phyloP scores from a whole-genome alignment of 352 stramenopile genomes.

The Globisporangium abappressorium region DNA sequence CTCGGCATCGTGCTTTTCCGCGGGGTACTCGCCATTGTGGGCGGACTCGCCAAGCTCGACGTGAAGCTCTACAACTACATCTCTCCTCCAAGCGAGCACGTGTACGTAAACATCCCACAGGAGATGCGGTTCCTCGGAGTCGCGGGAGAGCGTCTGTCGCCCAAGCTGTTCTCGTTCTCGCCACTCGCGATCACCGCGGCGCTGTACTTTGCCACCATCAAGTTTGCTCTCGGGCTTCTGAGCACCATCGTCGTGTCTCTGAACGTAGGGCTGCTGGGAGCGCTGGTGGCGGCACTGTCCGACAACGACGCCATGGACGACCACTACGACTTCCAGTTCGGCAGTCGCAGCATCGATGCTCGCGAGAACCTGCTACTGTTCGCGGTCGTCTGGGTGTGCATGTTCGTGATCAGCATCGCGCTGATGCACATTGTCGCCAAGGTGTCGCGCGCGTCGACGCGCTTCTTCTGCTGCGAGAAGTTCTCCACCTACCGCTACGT shows the following conservation, averaged over 20 bases:
- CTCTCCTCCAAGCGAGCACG: slow-evolving; percentile 36
- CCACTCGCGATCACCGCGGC: slow-evolving; percentile 52
- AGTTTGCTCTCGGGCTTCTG: slow-evolving; percentile 51
- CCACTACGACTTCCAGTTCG: slow-evolving; percentile 9
- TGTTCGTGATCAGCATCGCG: slow-evolving; percentile 52
- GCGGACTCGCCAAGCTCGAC: slow-evolving; percentile 48
- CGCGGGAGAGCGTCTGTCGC: slow-evolving; percentile 39
- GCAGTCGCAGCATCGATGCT: slow-evolving; percentile 20
- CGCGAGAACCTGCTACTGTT: slow-evolving; percentile 40
- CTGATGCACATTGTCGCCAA: slow-evolving; percentile 51
- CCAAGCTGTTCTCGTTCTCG: slow-evolving; percentile 49
- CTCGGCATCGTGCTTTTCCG: slow-evolving; percentile 63
- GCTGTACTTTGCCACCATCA: slow-evolving; percentile 67
- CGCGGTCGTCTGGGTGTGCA: slow-evolving; percentile 33
- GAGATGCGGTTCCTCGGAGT: slow-evolving; percentile 36
- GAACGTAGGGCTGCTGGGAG: slow-evolving; percentile 29
- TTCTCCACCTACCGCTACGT: slow-evolving; percentile 56
- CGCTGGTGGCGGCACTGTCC: slow-evolving; percentile 18
- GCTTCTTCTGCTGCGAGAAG: slow-evolving; percentile 67
- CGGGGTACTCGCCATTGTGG: slow-evolving; percentile 40
- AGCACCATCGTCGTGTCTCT: slow-evolving; percentile 38
- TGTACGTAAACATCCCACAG: slow-evolving; percentile 39
- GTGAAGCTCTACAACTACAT: slow-evolving; percentile 69
- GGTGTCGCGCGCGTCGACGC: slow-evolving; percentile 41
- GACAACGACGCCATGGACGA: slow-evolving; percentile 27